These are phyloP conservation scores for Prorocentrum cordatum DNA, from an alignment of 169 alveolate genomes.

Conservation along the genomic window DNA sequence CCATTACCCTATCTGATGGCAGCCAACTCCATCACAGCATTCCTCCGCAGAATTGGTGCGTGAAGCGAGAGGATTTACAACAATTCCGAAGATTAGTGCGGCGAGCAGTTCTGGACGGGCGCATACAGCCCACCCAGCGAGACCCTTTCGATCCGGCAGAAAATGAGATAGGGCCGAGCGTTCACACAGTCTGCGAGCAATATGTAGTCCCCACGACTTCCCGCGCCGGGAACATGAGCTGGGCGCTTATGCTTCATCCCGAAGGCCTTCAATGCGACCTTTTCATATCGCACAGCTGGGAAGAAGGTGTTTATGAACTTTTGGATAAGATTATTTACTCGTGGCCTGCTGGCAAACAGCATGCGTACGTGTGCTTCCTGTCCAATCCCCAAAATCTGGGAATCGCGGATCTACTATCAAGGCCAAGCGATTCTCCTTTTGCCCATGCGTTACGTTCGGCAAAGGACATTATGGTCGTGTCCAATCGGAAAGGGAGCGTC, in stretches of 20 bases:
- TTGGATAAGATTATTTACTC: not conserved
- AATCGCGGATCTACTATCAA: not conserved
- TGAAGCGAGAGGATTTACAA: not conserved
- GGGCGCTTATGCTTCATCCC: slow-evolving; percentile 11
- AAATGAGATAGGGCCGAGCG: not conserved
- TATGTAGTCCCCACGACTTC: not conserved
- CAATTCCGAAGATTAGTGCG: not conserved
- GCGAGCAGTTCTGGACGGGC: not conserved
- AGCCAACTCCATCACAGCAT: too few relatives aligned
- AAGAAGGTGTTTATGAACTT: not conserved
- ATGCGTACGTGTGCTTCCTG: not conserved
- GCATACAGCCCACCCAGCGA: not conserved
- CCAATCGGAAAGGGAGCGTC: not conserved
- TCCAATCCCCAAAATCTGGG: not conserved
- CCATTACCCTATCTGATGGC: too few relatives aligned
- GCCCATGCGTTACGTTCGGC: not conserved
- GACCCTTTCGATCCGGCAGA: not conserved
- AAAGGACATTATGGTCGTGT: not conserved
- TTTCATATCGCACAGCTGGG: slow-evolving; percentile 8
- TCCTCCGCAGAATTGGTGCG: not conserved
- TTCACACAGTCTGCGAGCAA: not conserved
- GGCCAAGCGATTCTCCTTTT: not conserved
- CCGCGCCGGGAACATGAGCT: slow-evolving; percentile 13
- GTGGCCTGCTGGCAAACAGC: not conserved
- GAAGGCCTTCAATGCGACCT: not conserved